Evolutionary conservation across 2,329 filamentous ascomycete species (phyloP), one percentile per base, ranked within the genome.

Genomic region (Fusarium buharicum): DNA sequence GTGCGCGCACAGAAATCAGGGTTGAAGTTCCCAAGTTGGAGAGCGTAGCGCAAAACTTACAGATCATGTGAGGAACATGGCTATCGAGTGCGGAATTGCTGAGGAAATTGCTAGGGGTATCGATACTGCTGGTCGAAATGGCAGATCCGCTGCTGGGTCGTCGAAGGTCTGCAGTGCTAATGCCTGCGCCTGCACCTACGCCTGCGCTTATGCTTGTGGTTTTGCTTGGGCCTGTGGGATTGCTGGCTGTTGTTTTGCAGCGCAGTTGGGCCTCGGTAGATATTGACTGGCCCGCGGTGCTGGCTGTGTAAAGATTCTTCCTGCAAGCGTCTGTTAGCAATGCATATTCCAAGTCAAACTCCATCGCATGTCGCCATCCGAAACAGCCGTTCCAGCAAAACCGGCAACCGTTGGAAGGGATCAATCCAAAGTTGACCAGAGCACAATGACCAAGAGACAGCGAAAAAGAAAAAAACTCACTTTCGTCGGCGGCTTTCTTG

Each of bases 401-500:
- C 48, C 46, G 49, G 39, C 46, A 43, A 28, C 43, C 41, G 34
- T 36, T 37, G 6, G 20, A 31, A n/a, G 39, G 52, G 50, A 41
- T 51, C 45, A 36, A 27, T 37, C 49, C 34, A 46, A 28, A 58
- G 50, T 48, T 49, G 34, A 45, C 40, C 57, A 55, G 24, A 31
- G 54, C 20, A 50, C 41, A 36, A 62, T 49, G 49, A n/a, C 47
- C 44, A 57, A 41, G 43, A 41, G 37, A 30, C 30, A n/a, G 43
- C 39, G 36, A 10, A 24, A 56, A 46, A 48, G 87, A 31, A 10
- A 24, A 56, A 46, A 48, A 87, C 89, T 86, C 78, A 93, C 90
- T 91, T 92, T 83, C 92, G 89, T 70, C 93, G 87, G 69, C 92
- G 91, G 79, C 91, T 94, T 76, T 96, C 88, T 65, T 89, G 88